A percentile compares a stretch with the other conserved stretches of the same genome.
Conservation (phyloP, 179 eudicot species). For the Monotropa hypopitys region DNA sequence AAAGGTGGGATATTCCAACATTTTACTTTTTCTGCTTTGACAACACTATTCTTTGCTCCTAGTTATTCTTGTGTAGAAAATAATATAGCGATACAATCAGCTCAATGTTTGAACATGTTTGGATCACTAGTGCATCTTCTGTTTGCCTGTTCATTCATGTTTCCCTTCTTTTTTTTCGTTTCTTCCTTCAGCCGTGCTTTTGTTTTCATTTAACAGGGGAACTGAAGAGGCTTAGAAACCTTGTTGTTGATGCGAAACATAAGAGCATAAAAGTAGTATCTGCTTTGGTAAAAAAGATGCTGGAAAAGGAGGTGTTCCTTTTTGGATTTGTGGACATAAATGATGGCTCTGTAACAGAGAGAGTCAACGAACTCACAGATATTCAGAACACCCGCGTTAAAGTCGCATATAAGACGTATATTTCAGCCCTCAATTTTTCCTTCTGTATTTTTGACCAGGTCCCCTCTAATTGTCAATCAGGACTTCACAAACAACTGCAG, state of each 20-base stretch:
- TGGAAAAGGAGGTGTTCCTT: constrained; percentile 58
- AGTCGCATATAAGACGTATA: constrained; percentile 54
- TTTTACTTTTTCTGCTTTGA: background rate
- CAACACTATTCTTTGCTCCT: background rate
- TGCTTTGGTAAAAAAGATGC: constrained; percentile 47
- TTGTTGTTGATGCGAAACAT: constrained; percentile 47
- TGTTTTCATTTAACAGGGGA: constrained; percentile 36
- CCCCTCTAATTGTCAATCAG: background rate
- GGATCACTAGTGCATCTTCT: background rate
- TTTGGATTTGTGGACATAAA: constrained; percentile 51
- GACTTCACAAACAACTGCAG: background rate
- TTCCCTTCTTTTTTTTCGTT: background rate
- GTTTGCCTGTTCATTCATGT: background rate
- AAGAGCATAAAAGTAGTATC: constrained; percentile 36
- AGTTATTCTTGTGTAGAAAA: background rate
- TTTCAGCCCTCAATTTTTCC: background rate
- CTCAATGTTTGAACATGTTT: background rate
- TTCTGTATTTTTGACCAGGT: background rate
- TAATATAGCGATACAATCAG: background rate
- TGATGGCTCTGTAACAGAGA: constrained; percentile 54
- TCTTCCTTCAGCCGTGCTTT: background rate
- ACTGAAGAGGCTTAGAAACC: constrained; percentile 37
- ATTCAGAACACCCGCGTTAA: constrained; percentile 50
- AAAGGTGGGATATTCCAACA: background rate
- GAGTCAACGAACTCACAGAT: constrained; percentile 50